These are phyloP conservation scores for Macrolepiota dolichaula DNA, from an alignment of 768 basidiomycete species.

Conservation along the genomic window DNA sequence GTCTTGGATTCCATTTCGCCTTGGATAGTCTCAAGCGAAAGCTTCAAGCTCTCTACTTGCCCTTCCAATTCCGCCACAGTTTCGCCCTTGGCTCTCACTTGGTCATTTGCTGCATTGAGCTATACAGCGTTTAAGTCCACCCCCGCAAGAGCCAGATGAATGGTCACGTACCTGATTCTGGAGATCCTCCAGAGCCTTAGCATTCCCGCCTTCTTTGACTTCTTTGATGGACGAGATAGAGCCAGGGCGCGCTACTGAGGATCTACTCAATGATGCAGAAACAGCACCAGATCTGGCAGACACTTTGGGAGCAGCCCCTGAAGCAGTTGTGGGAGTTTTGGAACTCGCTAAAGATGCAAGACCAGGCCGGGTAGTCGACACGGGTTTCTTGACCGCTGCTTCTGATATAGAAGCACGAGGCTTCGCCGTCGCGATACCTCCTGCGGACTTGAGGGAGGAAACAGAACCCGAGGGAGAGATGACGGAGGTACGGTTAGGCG, in stretches of 20 bases:
- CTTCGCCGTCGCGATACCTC: conserved; percentile 36
- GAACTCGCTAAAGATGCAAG: conserved; percentile 25
- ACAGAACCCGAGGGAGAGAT: conserved; percentile 54
- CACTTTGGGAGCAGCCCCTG: conserved; percentile 21
- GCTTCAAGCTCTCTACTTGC: conserved; percentile 46
- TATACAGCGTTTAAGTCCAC: conserved; percentile 21
- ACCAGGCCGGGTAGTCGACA: conserved; percentile 28
- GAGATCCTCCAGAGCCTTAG: conserved; percentile 47
- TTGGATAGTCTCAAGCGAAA: conserved; percentile 42
- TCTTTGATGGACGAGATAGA: conserved; percentile 79
- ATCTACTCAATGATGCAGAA: not conserved
- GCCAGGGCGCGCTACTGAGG: not conserved
- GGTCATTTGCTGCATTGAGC: conserved; percentile 59
- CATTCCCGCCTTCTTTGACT: conserved; percentile 52
- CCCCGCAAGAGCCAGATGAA: not conserved
- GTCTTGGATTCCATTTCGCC: conserved; percentile 48
- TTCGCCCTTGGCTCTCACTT: conserved; percentile 49
- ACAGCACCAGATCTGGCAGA: conserved; percentile 1
- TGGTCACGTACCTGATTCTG: conserved; percentile 51
- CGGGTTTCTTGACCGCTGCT: conserved; percentile 43
- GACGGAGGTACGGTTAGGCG: conserved; percentile 41
- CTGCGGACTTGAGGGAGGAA: conserved; percentile 42
- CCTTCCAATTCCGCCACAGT: conserved; percentile 50
- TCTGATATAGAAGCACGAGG: conserved; percentile 72
- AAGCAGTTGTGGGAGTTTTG: conserved; percentile 38